Base-by-base conservation (phyloP, 2,329 filamentous ascomycete genomes). In the Fusarium lateritium region DNA sequence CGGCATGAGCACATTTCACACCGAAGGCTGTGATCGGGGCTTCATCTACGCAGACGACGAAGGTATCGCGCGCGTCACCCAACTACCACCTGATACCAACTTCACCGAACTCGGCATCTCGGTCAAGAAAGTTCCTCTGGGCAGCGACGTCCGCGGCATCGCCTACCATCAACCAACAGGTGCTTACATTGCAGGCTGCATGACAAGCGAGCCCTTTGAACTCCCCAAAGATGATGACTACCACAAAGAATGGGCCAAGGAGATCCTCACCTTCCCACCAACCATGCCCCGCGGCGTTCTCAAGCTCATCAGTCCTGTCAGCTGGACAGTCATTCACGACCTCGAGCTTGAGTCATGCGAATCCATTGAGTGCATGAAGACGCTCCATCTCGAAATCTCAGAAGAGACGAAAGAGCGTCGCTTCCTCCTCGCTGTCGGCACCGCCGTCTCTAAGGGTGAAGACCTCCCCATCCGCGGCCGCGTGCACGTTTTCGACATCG, bases 401-500 rank as follows among this genome's bases (percentile, higher is more conserved):
- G 96, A 99, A 79, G 89, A 91, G 34, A 98, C 94, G 0, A 93
- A 96, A 76, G 92, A 97, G 77, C 90, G 94, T 17, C 92, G 90
- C 73, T 91, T 92, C 75, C 86, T 98, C 46, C 86, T 99, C 51
- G 89, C 91, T 0, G 91, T 98, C 2, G 96, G 95, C 15, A 97
- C 95, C 0, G 91, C 94, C 2, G 87, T 96, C 26, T 87, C 91
- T n/a, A 91, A 91, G 63, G 96, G 96, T 40, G 96, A 99, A 80
- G 96, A 98, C 75, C 88, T 97, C 58, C 91, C 94, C 1, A 91
- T 94, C 1, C 89, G 92, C 45, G 96, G 96, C 4, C 88, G 91
- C 40, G 88, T 99, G 39, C 94, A 96, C 73, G 92, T 98, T 47
- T 97, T 96, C 75, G 94, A 98, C 75, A 88, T 99, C 31, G 94